These are phyloP conservation scores for Amyloporia xantha DNA, from an alignment of 768 basidiomycete genomes.

Conservation along the genomic window DNA sequence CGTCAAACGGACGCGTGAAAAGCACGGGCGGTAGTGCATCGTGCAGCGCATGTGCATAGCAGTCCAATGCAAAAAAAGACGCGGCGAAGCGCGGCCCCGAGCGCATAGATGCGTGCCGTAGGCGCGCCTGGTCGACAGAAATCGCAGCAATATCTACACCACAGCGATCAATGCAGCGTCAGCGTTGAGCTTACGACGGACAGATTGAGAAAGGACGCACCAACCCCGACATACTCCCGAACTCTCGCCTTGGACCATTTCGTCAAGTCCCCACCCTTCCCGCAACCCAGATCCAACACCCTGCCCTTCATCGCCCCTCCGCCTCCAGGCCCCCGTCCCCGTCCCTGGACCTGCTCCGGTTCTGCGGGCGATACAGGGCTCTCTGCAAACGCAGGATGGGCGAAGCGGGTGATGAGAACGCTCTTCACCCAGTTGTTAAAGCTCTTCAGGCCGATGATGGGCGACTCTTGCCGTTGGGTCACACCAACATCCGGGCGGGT, in stretches of 20 bases:
- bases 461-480: constrained; percentile 76
- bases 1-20: constrained; percentile 72
- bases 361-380: constrained; percentile 23
- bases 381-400: constrained; percentile 56
- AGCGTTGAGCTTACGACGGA: constrained; percentile 1
- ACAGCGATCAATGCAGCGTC: background rate
- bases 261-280: constrained; percentile 95
- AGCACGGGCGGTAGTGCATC: constrained; percentile 58
- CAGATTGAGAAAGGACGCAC: constrained; percentile 36
- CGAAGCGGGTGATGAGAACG: constrained; percentile 88
- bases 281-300: constrained; percentile 95
- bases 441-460: constrained; percentile 93
- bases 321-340: constrained; percentile 21
- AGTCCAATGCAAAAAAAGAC: constrained; percentile 80
- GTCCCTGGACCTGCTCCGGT: constrained; percentile 8
- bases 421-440: constrained; percentile 99
- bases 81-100: constrained; percentile 62
- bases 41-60: constrained; percentile 69
- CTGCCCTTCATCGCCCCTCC: constrained; percentile 44
- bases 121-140: constrained; percentile 83
- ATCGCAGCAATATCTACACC: constrained; percentile 77
- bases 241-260: constrained; percentile 92
- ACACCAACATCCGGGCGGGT: constrained; percentile 88
- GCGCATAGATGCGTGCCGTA: constrained; percentile 52
- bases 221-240: constrained; percentile 72